A percentile compares a stretch with the other conserved stretches of the same genome.
Evolutionary conservation across 345 rosid genomes (phyloP).

Genomic region (Combretum micranthum): DNA sequence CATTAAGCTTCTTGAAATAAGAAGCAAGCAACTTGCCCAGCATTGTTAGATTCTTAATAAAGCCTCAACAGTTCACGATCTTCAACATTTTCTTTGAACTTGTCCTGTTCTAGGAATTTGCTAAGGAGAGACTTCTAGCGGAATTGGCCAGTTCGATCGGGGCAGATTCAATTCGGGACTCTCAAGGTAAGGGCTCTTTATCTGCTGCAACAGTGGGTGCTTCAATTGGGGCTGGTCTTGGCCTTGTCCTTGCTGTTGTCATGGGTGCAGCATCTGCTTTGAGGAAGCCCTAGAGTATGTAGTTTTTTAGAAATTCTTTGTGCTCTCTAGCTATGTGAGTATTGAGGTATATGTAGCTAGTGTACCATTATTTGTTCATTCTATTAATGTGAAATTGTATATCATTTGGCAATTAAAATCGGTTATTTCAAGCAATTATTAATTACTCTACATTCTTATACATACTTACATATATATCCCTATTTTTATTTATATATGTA

Average conservation of each 20-base stretch:
- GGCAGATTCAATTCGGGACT: slow-evolving; percentile 22
- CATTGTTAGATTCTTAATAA: too few species aligned
- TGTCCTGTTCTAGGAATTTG: slow-evolving; percentile 45
- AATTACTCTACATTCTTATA: too few species aligned
- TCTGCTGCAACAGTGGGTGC: slow-evolving; percentile 93
- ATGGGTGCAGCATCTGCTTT: slow-evolving; percentile 97
- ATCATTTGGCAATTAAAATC: slow-evolving; percentile 1
- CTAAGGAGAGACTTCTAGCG: slow-evolving; percentile 47
- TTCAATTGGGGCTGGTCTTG: slow-evolving; percentile 92
- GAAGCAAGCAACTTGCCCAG: too few species aligned
- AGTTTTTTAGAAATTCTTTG: neutral
- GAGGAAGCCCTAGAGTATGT: slow-evolving; percentile 50
- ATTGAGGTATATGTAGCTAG: slow-evolving; percentile 5
- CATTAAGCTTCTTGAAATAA: too few species aligned
- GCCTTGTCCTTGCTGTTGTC: slow-evolving; percentile 83
- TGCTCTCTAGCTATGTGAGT: slow-evolving; percentile 8
- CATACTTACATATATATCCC: too few species aligned
- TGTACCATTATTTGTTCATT: slow-evolving; percentile 21
- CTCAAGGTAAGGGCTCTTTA: slow-evolving; percentile 49
- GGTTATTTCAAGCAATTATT: too few species aligned
- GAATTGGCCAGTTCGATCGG: slow-evolving; percentile 43
- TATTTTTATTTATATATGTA: too few species aligned
- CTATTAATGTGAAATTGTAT: slow-evolving; percentile 21
- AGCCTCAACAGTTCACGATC: too few species aligned
- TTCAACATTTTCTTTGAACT: too few species aligned